Conservation (phyloP, 208 protist genomes). For the Vickermania ingenoplastis region DNA sequence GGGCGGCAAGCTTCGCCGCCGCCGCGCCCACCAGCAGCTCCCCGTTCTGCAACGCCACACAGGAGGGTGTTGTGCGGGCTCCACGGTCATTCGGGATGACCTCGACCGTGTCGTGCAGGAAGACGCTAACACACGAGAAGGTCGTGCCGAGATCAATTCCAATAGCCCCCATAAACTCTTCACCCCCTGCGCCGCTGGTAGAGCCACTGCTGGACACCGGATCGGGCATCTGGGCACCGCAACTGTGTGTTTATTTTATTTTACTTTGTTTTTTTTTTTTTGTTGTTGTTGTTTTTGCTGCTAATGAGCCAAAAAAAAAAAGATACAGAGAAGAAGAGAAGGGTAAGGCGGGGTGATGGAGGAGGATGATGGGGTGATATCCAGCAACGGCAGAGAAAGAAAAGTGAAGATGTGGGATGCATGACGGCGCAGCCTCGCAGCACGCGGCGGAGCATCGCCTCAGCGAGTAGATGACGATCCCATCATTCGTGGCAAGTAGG, state of each 20-base stretch:
- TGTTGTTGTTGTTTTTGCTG: not conserved
- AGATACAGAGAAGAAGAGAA: no score
- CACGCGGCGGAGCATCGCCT: no score
- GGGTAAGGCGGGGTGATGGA: not conserved
- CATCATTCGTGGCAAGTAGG: no score
- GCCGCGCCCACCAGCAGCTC: conserved; percentile 95
- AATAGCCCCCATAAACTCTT: conserved; percentile 57
- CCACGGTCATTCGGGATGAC: conserved; percentile 99
- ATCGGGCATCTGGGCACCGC: no score
- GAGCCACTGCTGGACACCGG: conserved; percentile 3
- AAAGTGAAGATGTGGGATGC: no score
- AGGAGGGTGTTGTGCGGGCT: conserved; percentile 98
- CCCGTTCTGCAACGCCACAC: conserved; percentile 96
- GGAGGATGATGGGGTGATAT: not conserved
- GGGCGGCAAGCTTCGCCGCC: conserved; percentile 86
- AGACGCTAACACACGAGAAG: conserved; percentile 95
- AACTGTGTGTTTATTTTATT: not conserved
- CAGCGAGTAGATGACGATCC: no score
- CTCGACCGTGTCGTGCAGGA: conserved; percentile 59
- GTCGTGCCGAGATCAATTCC: conserved; percentile 95
- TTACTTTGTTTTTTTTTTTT: no score
- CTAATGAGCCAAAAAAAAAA: not conserved
- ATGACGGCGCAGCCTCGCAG: no score
- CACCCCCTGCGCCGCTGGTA: not conserved
- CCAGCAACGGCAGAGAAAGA: no score